These are phyloP conservation scores for Agastache rugosa DNA, from an alignment of 257 asterid species.

Conservation along the genomic window DNA sequence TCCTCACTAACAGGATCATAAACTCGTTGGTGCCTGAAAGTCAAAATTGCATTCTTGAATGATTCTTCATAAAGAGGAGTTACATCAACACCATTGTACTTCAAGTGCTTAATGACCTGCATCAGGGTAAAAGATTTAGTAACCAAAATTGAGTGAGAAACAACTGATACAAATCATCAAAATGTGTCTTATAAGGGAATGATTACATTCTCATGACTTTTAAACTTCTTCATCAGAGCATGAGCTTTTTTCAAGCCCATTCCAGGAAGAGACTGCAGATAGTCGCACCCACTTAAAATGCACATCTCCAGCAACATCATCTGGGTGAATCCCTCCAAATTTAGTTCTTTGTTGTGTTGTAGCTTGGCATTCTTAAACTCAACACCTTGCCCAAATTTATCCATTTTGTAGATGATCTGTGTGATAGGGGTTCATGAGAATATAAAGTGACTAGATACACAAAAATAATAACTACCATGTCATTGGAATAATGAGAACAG, in stretches of 20 bases:
- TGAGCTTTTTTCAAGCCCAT: slow-evolving; percentile 97
- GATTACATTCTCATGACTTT: slow-evolving; percentile 71
- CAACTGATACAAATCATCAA: slow-evolving; percentile 20
- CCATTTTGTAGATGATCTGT: slow-evolving; percentile 98
- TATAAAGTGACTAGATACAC: slow-evolving; percentile 10
- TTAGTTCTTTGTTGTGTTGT: slow-evolving; percentile 74
- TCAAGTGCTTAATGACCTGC: slow-evolving; percentile 92
- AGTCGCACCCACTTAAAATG: slow-evolving; percentile 96
- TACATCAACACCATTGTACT: slow-evolving; percentile 64
- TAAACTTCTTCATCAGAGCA: slow-evolving; percentile 75
- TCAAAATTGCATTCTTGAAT: slow-evolving; percentile 82
- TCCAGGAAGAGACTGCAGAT: slow-evolving; percentile 92
- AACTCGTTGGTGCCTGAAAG: slow-evolving; percentile 90
- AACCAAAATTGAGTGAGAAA: slow-evolving; percentile 26
- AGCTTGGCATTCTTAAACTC: slow-evolving; percentile 69
- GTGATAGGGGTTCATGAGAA: slow-evolving; percentile 32
- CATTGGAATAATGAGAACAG: neutral
- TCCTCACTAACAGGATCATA: slow-evolving; percentile 71
- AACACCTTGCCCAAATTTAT: slow-evolving; percentile 96
- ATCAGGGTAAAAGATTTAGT: slow-evolving; percentile 24
- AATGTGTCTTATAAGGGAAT: slow-evolving; percentile 18
- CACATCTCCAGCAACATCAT: slow-evolving; percentile 98
- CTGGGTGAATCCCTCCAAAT: slow-evolving; percentile 73
- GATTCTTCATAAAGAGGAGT: slow-evolving; percentile 80
- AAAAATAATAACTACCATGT: neutral